Percentiles rank a stretch among this genome's conserved stretches.
Conservation (phyloP, 345 rosid species). For the Syzygium aromaticum region DNA sequence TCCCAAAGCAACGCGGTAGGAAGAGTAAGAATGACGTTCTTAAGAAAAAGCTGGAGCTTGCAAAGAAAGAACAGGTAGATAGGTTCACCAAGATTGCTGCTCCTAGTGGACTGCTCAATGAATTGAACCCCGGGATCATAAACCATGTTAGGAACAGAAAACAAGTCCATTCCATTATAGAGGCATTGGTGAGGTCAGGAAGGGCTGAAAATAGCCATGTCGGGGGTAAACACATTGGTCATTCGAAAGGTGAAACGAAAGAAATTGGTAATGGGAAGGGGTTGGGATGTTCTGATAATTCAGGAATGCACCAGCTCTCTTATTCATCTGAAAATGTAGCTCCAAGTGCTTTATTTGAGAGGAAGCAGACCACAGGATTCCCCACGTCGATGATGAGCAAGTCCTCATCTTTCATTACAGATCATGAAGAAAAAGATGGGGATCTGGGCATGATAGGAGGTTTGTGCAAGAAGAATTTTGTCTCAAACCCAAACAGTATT, state of each 20-base stretch:
- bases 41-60: slow-evolving; percentile 62
- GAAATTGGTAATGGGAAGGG: slow-evolving; percentile 13
- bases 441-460: slow-evolving; percentile 25
- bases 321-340: slow-evolving; percentile 17
- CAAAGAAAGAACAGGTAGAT: slow-evolving; percentile 70
- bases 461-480: slow-evolving; percentile 4
- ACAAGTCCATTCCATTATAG: slow-evolving; percentile 89
- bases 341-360: slow-evolving; percentile 15
- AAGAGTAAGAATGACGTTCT: slow-evolving; percentile 43
- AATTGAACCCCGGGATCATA: slow-evolving; percentile 86
- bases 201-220: slow-evolving; percentile 17
- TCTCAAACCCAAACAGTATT: slow-evolving; percentile 2
- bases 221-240: slow-evolving; percentile 16
- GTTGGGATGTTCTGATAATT: slow-evolving; percentile 12
- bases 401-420: slow-evolving; percentile 10
- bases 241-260: slow-evolving; percentile 21
- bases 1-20: slow-evolving; percentile 62
- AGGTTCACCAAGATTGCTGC: slow-evolving; percentile 77
- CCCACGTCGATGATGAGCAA: slow-evolving; percentile 8
- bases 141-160: slow-evolving; percentile 79
- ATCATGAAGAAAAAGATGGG: slow-evolving; percentile 13
- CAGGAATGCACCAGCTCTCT: slow-evolving; percentile 16
- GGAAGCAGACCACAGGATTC: slow-evolving; percentile 15
- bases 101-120: slow-evolving; percentile 86
- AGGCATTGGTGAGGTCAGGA: slow-evolving; percentile 63